Conservation (phyloP, 306 rosid genomes). For the Trifolium pratense region DNA sequence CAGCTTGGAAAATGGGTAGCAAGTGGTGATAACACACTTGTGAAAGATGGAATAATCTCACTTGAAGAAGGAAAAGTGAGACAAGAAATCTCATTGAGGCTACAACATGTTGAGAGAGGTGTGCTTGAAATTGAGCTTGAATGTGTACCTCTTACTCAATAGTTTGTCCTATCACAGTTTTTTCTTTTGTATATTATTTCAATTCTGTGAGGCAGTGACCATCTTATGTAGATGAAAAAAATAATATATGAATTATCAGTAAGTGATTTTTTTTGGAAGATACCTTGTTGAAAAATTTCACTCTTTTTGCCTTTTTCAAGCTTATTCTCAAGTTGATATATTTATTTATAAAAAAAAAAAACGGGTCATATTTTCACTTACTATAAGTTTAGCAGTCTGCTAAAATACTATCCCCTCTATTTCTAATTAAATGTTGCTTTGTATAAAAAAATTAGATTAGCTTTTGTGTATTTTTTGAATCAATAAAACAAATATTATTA, state of each 20-base stretch:
- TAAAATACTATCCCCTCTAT: no score
- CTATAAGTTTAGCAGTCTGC: no score
- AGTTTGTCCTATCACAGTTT: conserved; percentile 24
- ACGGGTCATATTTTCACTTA: no score
- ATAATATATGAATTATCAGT: background rate
- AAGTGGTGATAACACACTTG: conserved; percentile 60
- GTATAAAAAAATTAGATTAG: no score
- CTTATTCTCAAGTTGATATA: background rate
- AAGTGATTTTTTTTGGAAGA: conserved; percentile 29
- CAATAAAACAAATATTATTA: no score
- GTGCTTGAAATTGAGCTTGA: conserved; percentile 82
- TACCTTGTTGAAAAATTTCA: conserved; percentile 26
- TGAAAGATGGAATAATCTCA: conserved; percentile 70
- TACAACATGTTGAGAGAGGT: conserved; percentile 89
- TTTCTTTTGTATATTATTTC: conserved; percentile 24
- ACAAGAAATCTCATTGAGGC: conserved; percentile 69
- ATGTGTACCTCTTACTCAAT: conserved; percentile 94
- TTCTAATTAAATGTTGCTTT: no score
- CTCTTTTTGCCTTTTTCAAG: background rate
- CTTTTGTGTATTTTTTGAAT: no score
- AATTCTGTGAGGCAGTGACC: conserved; percentile 35
- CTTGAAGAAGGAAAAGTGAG: conserved; percentile 72
- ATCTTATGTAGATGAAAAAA: conserved; percentile 33
- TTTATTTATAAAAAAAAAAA: no score
- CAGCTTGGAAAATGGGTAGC: conserved; percentile 77